Evolutionary conservation across 306 rosid species (phyloP), one percentile per base, ranked within the genome.

Genomic region (Fragaria ananassa): DNA sequence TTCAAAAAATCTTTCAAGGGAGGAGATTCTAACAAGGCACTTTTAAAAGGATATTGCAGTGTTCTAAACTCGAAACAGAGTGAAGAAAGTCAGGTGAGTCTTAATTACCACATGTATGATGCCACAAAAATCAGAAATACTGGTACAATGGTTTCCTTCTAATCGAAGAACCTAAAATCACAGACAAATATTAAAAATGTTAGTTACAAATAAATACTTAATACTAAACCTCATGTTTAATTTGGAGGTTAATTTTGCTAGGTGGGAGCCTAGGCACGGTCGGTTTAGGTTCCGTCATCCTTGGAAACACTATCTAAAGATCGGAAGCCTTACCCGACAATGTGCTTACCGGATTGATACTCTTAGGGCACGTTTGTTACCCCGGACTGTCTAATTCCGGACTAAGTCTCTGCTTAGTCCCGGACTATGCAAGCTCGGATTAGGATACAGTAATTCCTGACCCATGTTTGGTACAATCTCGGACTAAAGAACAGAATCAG

Each of bases 181-280:
- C 15, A 25, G 42, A 56, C 0, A 37, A 34, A 31, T 31, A 31
- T 31, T 8, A 0, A 37, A n/a, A 39, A 2, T 1, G 57, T 37
- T 10, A 0, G 18, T 41, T 27, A 10, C 12, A 66, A 14, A 66
- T 4, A 39, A 10, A 19, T 66, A 41, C 3, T 31, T 31, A 31
- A 39, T n/a, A 31, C 62, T 50, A 9, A 49, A 31, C n/a, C 5
- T 34, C 35, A 46, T 74, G 41, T 37, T 37, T 58, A 31, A 31
- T 31, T 31, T 57, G 37, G 37, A 83, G 89, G 84, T 81, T 10
- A 87, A 87, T 81, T 81, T 85, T 68, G 93, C 89, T 15, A 80
- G 86, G 63, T 89, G 91, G 91, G 91, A 89, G 62, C 87, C 89
- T 1, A 17, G 86, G 37, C 89, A 89, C 46, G 87, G 88, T 2